A percentile compares a stretch with the other conserved stretches of the same genome.
Conservation (phyloP, 1,284 basidiomycete species). For the Somion occarium region DNA sequence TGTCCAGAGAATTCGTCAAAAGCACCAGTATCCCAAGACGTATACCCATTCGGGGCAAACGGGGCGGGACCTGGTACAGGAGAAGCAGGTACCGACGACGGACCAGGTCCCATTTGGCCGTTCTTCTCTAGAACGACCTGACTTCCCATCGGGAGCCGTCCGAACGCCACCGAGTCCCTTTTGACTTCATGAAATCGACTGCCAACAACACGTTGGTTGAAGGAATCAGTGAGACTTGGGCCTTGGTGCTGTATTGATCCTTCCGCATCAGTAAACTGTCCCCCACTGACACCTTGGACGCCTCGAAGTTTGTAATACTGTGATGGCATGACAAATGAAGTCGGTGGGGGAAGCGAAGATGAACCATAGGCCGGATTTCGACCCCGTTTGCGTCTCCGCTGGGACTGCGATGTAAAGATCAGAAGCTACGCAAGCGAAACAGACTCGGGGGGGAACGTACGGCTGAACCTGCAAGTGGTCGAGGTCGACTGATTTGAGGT, state of each 20-base stretch:
- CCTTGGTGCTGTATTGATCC: constrained; percentile 21
- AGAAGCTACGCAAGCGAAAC: too few species aligned
- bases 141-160: constrained; percentile 60
- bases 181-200: constrained; percentile 71
- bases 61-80: constrained; percentile 45
- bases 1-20: constrained; percentile 19
- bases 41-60: constrained; percentile 34
- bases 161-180: constrained; percentile 49
- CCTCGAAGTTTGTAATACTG: constrained; percentile 69
- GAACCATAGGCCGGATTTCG: constrained; percentile 58
- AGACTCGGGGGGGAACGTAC: constrained; percentile 9
- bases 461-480: constrained; percentile 38
- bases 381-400: constrained; percentile 31
- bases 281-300: constrained; percentile 57
- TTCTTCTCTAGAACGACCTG: constrained; percentile 49
- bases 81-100: constrained; percentile 15
- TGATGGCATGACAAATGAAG: constrained; percentile 74
- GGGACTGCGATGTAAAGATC: constrained; percentile 14
- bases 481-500: constrained; percentile 63
- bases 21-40: constrained; percentile 32
- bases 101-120: constrained; percentile 39
- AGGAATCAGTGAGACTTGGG: constrained; percentile 50
- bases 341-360: constrained; percentile 59
- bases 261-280: constrained; percentile 42
- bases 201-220: constrained; percentile 58